Evolutionary conservation across 176 grass and related monocot species (phyloP).

Genomic region (Echinochloa phyllopogon): DNA sequence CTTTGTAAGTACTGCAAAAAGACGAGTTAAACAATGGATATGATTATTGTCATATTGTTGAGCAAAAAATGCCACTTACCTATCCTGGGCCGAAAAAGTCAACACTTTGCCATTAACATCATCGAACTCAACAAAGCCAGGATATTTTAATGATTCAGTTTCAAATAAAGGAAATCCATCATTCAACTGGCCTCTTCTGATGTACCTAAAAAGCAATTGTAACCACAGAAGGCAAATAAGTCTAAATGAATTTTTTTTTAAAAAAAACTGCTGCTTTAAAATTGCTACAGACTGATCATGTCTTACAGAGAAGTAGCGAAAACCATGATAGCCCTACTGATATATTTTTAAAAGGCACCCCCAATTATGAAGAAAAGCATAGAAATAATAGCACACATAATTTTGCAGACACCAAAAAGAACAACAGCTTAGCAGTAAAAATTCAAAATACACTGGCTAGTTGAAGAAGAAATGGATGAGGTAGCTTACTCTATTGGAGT

Average conservation of each 20-base stretch:
- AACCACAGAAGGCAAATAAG: not conserved
- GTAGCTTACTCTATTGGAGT: slow-evolving; percentile 79
- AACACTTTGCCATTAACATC: slow-evolving; percentile 89
- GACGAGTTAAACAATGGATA: slow-evolving; percentile 33
- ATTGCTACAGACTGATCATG: slow-evolving; percentile 16
- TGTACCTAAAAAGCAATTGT: slow-evolving; percentile 54
- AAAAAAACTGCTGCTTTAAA: not conserved
- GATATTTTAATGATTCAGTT: slow-evolving; percentile 77
- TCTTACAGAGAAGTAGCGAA: not conserved
- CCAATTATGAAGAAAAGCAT: not conserved
- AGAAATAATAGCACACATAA: not conserved
- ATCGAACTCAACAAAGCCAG: slow-evolving; percentile 88
- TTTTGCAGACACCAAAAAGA: slow-evolving; percentile 9
- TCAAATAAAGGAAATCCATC: slow-evolving; percentile 76
- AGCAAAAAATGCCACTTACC: slow-evolving; percentile 43
- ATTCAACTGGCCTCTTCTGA: slow-evolving; percentile 68
- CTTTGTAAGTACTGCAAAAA: slow-evolving; percentile 73
- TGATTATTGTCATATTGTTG: not conserved
- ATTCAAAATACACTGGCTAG: slow-evolving; percentile 2
- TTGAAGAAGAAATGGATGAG: slow-evolving; percentile 30
- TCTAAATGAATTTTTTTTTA: not conserved
- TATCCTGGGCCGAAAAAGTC: slow-evolving; percentile 69
- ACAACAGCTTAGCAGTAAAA: slow-evolving; percentile 16
- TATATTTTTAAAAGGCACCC: not conserved
- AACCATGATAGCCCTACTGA: not conserved